Evolutionary conservation across 495 filamentous ascomycete genomes (phyloP), one percentile per base, ranked within the genome.

Genomic region (Tuber microsphaerosporum): DNA sequence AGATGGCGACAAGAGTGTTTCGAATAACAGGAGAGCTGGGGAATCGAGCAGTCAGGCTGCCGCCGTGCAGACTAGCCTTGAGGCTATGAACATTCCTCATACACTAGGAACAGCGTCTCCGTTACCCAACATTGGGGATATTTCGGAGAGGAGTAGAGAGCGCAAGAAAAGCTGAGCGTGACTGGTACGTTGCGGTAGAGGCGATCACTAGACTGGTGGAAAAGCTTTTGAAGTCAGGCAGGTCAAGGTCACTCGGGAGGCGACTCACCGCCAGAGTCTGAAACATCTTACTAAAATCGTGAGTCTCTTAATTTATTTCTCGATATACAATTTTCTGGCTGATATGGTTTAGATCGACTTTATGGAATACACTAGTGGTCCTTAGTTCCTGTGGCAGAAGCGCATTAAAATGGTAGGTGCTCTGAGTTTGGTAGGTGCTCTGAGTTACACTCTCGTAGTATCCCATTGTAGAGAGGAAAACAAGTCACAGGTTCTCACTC

Each of bases 241-340:
- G 82, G 94, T 97, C 48, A 89, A 92, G 69, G 89, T 97, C 72
- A 92, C 95, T 39, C 90, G 98, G 44, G 95, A 99, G 83, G 94
- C 97, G 34, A 92, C 97, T 77, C 94, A 98, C 83, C 97, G 95
- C 90, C 97, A 97, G 87, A 97, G 92, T 79, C 93, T 94, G 10
- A 93, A 91, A 83, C 89, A 92, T 37, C 34, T 37, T 2, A 37
- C 34, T 37, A 2, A 37, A 37, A 37, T 37, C 34, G 34, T 37
- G 34, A 37, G 34, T 37, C 34, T 37, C 1, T 37, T 37, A 37
- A 37, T 1, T 37, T 37, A 37, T 37, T 37, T 37, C 34, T 37
- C 48, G 22, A 44, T 51, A 44, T 70, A 70, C 51, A 45, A 34
- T 73, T 73, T 44, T 16, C 37, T 46, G 34, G 74, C 70, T 43